These are phyloP conservation scores for Phytophthora brassicae DNA, from an alignment of 352 stramenopile genomes.

Conservation along the genomic window DNA sequence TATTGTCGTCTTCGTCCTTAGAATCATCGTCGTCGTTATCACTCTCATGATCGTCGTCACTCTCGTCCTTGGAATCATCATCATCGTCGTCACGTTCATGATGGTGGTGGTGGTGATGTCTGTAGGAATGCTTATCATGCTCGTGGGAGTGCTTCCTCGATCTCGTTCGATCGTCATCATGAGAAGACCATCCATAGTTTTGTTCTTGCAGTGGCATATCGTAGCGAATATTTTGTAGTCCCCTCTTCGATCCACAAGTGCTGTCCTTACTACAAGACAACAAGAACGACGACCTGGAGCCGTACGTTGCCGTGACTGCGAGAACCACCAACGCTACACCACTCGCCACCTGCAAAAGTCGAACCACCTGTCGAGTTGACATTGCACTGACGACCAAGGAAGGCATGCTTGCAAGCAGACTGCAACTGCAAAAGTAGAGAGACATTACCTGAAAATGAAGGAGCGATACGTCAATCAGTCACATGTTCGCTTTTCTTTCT, in stretches of 20 bases:
- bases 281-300: not conserved
- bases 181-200: too few relatives aligned
- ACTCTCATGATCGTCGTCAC: constrained; percentile 1
- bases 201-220: not conserved
- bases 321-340: constrained; percentile 2
- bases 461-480: constrained; percentile 21
- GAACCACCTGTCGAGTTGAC: constrained; percentile 6
- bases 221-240: not conserved
- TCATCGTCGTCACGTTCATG: too few relatives aligned
- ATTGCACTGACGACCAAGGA: not conserved
- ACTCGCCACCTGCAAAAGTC: constrained; percentile 12
- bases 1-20: too few relatives aligned
- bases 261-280: not conserved
- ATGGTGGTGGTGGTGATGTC: not conserved
- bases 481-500: constrained; percentile 6
- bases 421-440: not conserved
- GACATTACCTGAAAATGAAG: not conserved
- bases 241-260: not conserved
- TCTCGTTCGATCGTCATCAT: not conserved
- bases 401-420: constrained; percentile 7
- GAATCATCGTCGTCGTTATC: too few relatives aligned
- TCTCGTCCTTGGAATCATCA: too few relatives aligned
- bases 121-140: too few relatives aligned
- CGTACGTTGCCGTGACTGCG: not conserved
- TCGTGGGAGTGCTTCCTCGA: not conserved